These are phyloP conservation scores for Citrus hindsii DNA, from an alignment of 345 rosid species.

Conservation along the genomic window DNA sequence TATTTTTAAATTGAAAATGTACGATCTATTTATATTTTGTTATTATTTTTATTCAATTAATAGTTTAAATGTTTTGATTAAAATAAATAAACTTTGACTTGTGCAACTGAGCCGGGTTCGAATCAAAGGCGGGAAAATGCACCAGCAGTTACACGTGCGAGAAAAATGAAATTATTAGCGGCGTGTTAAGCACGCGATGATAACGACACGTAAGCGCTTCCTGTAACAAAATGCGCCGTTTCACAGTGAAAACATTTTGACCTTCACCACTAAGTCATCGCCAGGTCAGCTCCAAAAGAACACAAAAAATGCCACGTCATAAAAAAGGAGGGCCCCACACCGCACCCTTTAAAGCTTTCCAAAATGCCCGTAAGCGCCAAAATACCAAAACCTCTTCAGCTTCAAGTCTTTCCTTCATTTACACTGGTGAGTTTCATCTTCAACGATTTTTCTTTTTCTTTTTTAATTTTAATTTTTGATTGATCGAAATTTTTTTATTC, in stretches of 20 bases:
- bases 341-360: constrained; percentile 38
- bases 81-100: background rate
- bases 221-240: background rate
- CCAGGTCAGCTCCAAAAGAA: background rate
- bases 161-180: too few species aligned
- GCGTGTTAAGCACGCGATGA: too few species aligned
- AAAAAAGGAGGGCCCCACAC: constrained; percentile 23
- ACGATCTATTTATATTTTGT: too few species aligned
- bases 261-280: background rate
- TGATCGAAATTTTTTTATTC: background rate
- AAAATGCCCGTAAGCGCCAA: constrained; percentile 33
- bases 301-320: background rate
- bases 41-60: too few species aligned
- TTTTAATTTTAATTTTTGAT: background rate
- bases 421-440: background rate
- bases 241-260: background rate
- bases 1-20: too few species aligned
- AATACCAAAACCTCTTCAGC: constrained; percentile 3
- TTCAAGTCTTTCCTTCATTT: background rate
- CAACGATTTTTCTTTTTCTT: background rate
- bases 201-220: too few species aligned
- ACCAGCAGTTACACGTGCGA: too few species aligned
- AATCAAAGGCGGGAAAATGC: background rate
- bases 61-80: too few species aligned
- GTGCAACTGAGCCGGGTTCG: background rate